These are phyloP conservation scores for Blastobotrys arbuscula DNA, from an alignment of 1,139 yeast species.

Conservation along the genomic window DNA sequence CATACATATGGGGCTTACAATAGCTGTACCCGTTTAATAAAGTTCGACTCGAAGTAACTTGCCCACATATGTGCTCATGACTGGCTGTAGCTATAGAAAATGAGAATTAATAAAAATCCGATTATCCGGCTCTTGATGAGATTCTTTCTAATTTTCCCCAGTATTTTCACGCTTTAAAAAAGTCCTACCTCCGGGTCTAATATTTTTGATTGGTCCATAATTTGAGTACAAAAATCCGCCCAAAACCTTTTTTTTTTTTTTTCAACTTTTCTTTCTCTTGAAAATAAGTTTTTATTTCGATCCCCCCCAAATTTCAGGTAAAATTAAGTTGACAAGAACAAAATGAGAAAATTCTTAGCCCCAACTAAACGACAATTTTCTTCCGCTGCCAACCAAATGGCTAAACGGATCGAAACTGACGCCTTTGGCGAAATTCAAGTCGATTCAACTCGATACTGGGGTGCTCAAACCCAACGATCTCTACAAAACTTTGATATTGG, in stretches of 20 bases:
- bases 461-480: constrained; percentile 93
- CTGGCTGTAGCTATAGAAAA: no score
- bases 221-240: neutral
- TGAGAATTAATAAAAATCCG: no score
- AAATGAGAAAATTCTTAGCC: neutral
- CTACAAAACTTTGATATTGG: constrained; percentile 93
- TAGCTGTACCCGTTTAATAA: no score
- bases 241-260: constrained; percentile 1
- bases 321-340: neutral
- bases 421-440: constrained; percentile 96
- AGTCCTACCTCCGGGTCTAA: no score
- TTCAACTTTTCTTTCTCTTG: constrained; percentile 7
- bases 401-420: constrained; percentile 75
- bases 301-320: constrained; percentile 2
- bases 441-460: constrained; percentile 83
- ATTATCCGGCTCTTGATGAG: no score
- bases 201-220: no score
- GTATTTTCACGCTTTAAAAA: no score
- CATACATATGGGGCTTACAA: no score
- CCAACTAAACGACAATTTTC: constrained; percentile 13
- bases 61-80: no score
- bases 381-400: constrained; percentile 19
- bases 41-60: no score
- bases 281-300: no score
- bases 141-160: no score